phyloP scores from a whole-genome alignment of 2,329 filamentous ascomycete species.

The Penicillium sp. region DNA sequence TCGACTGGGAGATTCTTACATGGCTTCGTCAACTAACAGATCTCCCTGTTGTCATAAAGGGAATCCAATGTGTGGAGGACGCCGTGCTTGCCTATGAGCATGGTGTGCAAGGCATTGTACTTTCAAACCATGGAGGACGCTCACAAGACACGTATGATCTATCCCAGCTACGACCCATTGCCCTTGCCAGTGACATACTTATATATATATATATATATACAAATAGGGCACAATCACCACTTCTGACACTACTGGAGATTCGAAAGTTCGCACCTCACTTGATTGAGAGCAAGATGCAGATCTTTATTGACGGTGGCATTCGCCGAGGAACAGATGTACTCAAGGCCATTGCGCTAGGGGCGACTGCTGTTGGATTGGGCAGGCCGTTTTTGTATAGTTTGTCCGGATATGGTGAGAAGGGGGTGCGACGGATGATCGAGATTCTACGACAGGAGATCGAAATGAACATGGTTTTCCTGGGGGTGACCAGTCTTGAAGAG shows the following conservation, averaged over 20 bases:
- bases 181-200: neutral
- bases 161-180: neutral
- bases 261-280: conserved; percentile 60
- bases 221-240: conserved; percentile 42
- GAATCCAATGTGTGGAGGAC: conserved; percentile 51
- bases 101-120: conserved; percentile 47
- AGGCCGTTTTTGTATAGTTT: conserved; percentile 60
- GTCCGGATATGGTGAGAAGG: conserved; percentile 58
- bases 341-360: conserved; percentile 65
- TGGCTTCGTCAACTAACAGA: conserved; percentile 44
- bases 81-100: conserved; percentile 46
- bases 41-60: conserved; percentile 40
- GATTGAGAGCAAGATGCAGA: conserved; percentile 56
- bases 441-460: conserved; percentile 36
- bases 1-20: conserved; percentile 30
- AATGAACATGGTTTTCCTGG: conserved; percentile 36
- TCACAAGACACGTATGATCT: conserved; percentile 44
- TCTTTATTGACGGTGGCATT: conserved; percentile 65
- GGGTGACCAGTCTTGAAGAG: conserved; percentile 28
- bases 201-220: neutral
- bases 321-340: conserved; percentile 65
- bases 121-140: conserved; percentile 46
- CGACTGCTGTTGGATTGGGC: conserved; percentile 62
- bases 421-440: conserved; percentile 46
- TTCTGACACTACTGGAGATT: conserved; percentile 62